Conservation (phyloP, 2,329 filamentous ascomycete genomes). For the Colletotrichum scovillei region DNA sequence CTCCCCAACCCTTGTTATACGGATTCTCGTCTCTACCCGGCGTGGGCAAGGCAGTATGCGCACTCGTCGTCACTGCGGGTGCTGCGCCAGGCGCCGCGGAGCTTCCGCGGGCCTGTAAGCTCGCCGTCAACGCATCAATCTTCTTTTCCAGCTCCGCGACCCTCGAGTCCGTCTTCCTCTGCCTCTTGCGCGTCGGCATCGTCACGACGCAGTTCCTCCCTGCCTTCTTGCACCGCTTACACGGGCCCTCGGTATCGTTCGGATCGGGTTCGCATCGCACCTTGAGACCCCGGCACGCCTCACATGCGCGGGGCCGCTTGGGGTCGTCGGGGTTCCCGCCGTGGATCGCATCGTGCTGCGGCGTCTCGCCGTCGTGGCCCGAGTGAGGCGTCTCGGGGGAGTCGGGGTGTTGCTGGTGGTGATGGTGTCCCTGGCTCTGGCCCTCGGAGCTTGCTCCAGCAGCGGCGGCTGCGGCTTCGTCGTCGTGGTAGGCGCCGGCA, state of each 20-base stretch:
- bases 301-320: conserved; percentile 78
- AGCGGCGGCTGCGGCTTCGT: neutral
- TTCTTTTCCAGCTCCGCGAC: conserved; percentile 94
- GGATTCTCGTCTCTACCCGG: conserved; percentile 8
- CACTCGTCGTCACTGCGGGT: conserved; percentile 40
- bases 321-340: conserved; percentile 54
- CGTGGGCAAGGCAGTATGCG: neutral
- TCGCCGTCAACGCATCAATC: conserved; percentile 88
- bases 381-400: conserved; percentile 28
- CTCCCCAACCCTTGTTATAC: conserved; percentile 29
- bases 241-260: conserved; percentile 70
- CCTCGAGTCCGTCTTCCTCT: conserved; percentile 91
- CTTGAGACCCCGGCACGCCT: conserved; percentile 80
- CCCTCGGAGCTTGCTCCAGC: neutral
- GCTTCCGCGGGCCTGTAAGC: conserved; percentile 68
- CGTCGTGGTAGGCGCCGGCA: neutral
- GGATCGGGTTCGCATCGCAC: conserved; percentile 87
- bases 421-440: conserved; percentile 11
- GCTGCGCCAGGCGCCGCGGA: conserved; percentile 28
- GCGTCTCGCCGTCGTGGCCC: conserved; percentile 27
- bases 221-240: conserved; percentile 83
- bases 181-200: conserved; percentile 78
- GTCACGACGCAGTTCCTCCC: conserved; percentile 83
- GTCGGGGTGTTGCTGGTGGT: neutral
- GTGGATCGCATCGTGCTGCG: conserved; percentile 18